phyloP scores from a whole-genome alignment of 805 yeast genomes.

The Wickerhamomyces chaumierensis region DNA sequence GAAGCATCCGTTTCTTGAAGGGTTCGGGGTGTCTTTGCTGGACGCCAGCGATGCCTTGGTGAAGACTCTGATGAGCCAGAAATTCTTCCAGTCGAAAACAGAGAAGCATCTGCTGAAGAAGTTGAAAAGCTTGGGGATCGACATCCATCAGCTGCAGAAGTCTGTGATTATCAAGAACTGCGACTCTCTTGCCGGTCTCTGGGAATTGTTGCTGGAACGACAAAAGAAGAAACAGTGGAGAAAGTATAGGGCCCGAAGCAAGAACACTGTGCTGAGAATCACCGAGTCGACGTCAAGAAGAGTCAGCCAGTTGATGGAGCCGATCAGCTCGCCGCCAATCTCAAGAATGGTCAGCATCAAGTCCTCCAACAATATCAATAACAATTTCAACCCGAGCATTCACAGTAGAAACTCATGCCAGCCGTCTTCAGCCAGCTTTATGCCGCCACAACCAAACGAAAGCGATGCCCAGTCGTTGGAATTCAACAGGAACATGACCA shows the following conservation, averaged over 20 bases:
- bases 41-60: conserved; percentile 27
- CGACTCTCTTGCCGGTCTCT: conserved; percentile 65
- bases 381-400: conserved; percentile 1
- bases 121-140: conserved; percentile 50
- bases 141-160: conserved; percentile 44
- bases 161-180: conserved; percentile 62
- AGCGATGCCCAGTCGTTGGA: neutral
- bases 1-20: conserved; percentile 36
- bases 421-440: neutral
- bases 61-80: conserved; percentile 23
- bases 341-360: conserved; percentile 20
- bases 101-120: conserved; percentile 54
- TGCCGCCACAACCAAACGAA: neutral
- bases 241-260: conserved; percentile 23
- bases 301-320: conserved; percentile 18
- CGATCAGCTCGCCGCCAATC: conserved; percentile 14
- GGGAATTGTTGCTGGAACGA: conserved; percentile 53
- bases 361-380: conserved; percentile 7
- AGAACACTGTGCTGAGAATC: conserved; percentile 20
- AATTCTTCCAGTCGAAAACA: conserved; percentile 44
- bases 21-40: conserved; percentile 30
- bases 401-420: neutral
- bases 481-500: neutral
- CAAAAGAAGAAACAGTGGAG: conserved; percentile 22
- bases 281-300: conserved; percentile 18